These are phyloP conservation scores for Talaromyces sp. DNA, from an alignment of 2,329 filamentous ascomycete species.

Conservation along the genomic window DNA sequence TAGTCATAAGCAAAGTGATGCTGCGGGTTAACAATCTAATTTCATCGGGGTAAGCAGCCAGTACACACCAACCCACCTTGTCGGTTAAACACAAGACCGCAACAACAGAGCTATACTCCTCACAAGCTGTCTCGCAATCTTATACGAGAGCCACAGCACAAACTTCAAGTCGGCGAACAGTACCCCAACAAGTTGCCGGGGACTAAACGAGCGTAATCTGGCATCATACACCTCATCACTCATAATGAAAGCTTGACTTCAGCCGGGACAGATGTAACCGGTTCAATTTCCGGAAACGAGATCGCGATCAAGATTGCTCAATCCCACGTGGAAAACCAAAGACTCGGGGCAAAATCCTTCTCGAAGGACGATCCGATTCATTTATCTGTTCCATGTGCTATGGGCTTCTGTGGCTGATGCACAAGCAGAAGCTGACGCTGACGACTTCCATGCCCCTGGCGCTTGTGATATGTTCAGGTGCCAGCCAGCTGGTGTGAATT, in stretches of 20 bases:
- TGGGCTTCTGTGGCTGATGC: too few relatives aligned
- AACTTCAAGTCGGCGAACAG: conserved; percentile 13
- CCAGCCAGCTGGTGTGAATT: conserved; percentile 5
- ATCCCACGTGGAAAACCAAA: too few relatives aligned
- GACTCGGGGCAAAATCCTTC: too few relatives aligned
- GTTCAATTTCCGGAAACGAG: too few relatives aligned
- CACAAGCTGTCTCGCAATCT: conserved; percentile 14
- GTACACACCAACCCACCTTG: too few relatives aligned
- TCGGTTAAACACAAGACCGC: not conserved
- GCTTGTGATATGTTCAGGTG: not conserved
- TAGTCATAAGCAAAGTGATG: too few relatives aligned
- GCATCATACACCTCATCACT: not conserved
- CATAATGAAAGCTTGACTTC: not conserved
- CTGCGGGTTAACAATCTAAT: too few relatives aligned
- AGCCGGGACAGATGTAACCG: too few relatives aligned
- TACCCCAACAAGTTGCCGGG: not conserved
- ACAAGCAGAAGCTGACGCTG: not conserved
- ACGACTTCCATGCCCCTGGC: not conserved
- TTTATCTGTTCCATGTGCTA: not conserved
- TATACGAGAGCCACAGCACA: conserved; percentile 18
- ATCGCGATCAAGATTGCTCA: too few relatives aligned
- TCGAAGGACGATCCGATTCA: not conserved
- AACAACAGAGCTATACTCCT: not conserved
- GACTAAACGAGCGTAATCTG: not conserved
- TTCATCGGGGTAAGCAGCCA: too few relatives aligned